A percentile compares a stretch with the other conserved stretches of the same genome.
Conservation (phyloP, 495 filamentous ascomycete species). For the Penicillium manginii region DNA sequence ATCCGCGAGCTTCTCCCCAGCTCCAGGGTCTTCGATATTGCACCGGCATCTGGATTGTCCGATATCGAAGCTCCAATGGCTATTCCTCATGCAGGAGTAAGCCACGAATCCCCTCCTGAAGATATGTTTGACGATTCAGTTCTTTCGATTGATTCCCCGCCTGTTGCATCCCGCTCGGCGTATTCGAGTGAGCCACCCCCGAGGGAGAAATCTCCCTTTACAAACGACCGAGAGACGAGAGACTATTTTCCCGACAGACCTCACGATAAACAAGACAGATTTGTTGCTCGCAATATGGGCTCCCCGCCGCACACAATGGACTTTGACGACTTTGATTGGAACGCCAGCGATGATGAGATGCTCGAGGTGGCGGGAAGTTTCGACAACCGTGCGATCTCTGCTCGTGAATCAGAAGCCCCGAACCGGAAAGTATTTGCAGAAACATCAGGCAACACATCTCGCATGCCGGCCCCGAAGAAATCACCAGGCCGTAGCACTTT, state of each 20-base stretch:
- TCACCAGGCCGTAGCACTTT: slow-evolving; percentile 40
- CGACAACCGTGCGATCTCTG: slow-evolving; percentile 37
- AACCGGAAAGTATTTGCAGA: slow-evolving; percentile 56
- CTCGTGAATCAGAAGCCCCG: slow-evolving; percentile 27
- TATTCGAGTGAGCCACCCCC: neutral
- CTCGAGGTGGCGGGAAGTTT: slow-evolving; percentile 62
- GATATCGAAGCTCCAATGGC: neutral
- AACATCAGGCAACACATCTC: slow-evolving; percentile 55
- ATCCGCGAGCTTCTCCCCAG: slow-evolving; percentile 36
- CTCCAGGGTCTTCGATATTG: slow-evolving; percentile 23
- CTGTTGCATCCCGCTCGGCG: neutral
- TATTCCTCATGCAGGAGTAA: neutral
- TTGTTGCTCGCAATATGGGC: slow-evolving; percentile 55
- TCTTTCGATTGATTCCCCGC: neutral
- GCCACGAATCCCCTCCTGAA: neutral
- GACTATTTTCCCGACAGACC: slow-evolving; percentile 10
- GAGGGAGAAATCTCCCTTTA: neutral
- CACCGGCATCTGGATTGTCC: neutral
- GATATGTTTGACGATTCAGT: neutral
- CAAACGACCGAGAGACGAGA: slow-evolving; percentile 22
- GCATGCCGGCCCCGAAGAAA: slow-evolving; percentile 36
- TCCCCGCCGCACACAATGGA: slow-evolving; percentile 35
- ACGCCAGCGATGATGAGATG: slow-evolving; percentile 72
- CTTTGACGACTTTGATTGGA: slow-evolving; percentile 66
- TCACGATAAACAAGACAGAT: slow-evolving; percentile 31